phyloP scores from a whole-genome alignment of 352 stramenopile genomes.

The Globisporangium splendens region DNA sequence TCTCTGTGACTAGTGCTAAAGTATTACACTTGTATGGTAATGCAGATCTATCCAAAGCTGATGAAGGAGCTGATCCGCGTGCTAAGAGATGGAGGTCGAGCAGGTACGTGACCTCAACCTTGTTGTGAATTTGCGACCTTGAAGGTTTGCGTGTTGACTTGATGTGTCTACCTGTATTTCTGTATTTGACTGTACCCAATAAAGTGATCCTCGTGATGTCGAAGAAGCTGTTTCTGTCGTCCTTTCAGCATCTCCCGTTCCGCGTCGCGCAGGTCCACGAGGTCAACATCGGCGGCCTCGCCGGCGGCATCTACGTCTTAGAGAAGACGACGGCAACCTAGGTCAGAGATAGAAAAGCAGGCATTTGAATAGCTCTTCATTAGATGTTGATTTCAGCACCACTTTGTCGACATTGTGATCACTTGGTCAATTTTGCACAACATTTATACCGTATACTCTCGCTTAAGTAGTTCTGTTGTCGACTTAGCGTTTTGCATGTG shows the following conservation, averaged over 20 bases:
- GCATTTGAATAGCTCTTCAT: too few species aligned
- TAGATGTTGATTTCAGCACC: too few species aligned
- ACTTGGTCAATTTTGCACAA: too few species aligned
- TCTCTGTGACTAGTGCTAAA: not conserved
- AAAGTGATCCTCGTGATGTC: slow-evolving; percentile 71
- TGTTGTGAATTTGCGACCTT: too few species aligned
- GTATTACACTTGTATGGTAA: not conserved
- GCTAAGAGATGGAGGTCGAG: slow-evolving; percentile 45
- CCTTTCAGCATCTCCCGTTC: slow-evolving; percentile 37
- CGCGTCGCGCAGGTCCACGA: slow-evolving; percentile 42
- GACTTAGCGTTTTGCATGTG: too few species aligned
- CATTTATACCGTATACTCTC: too few species aligned
- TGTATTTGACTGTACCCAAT: not conserved
- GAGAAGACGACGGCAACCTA: slow-evolving; percentile 14
- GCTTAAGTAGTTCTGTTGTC: too few species aligned
- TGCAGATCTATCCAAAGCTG: slow-evolving; percentile 70
- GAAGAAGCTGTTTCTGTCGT: slow-evolving; percentile 71
- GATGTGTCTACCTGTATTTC: not conserved
- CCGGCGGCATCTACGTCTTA: slow-evolving; percentile 59
- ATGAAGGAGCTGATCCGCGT: slow-evolving; percentile 70
- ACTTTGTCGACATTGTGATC: too few species aligned
- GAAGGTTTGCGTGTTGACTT: not conserved
- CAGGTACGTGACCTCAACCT: slow-evolving; percentile 20
- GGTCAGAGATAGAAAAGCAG: too few species aligned
- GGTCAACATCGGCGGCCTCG: slow-evolving; percentile 72